These are phyloP conservation scores for Alternaria sp. DNA, from an alignment of 2,329 filamentous ascomycete species.

Conservation along the genomic window DNA sequence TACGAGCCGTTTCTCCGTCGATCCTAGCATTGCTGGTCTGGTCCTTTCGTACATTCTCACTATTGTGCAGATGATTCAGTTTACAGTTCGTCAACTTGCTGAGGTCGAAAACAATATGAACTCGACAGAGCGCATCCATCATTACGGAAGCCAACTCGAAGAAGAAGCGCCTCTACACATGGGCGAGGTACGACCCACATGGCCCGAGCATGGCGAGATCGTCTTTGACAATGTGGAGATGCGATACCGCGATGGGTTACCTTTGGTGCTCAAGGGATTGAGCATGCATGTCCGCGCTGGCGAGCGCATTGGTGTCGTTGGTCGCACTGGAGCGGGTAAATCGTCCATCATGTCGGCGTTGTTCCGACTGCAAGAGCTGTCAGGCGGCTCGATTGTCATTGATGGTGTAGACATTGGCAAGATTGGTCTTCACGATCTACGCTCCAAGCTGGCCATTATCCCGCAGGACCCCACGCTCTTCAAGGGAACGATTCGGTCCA, in stretches of 20 bases:
- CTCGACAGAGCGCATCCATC: conserved; percentile 86
- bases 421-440: conserved; percentile 75
- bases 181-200: conserved; percentile 70
- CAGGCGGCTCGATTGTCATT: conserved; percentile 56
- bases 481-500: conserved; percentile 78
- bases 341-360: conserved; percentile 83
- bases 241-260: conserved; percentile 58
- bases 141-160: conserved; percentile 86
- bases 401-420: conserved; percentile 67
- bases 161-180: conserved; percentile 87
- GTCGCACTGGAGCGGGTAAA: conserved; percentile 82
- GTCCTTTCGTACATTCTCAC: conserved; percentile 92
- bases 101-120: conserved; percentile 99
- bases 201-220: conserved; percentile 84
- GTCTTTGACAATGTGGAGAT: conserved; percentile 58
- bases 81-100: conserved; percentile 89
- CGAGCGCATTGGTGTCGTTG: conserved; percentile 81
- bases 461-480: conserved; percentile 86
- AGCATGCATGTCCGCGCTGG: conserved; percentile 74
- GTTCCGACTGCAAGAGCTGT: conserved; percentile 69
- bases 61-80: conserved; percentile 95
- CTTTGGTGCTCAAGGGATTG: conserved; percentile 57
- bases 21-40: conserved; percentile 83
- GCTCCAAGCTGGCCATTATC: conserved; percentile 80
- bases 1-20: conserved; percentile 84